phyloP scores from a whole-genome alignment of 768 basidiomycete genomes.

The Amanita phalloides region DNA sequence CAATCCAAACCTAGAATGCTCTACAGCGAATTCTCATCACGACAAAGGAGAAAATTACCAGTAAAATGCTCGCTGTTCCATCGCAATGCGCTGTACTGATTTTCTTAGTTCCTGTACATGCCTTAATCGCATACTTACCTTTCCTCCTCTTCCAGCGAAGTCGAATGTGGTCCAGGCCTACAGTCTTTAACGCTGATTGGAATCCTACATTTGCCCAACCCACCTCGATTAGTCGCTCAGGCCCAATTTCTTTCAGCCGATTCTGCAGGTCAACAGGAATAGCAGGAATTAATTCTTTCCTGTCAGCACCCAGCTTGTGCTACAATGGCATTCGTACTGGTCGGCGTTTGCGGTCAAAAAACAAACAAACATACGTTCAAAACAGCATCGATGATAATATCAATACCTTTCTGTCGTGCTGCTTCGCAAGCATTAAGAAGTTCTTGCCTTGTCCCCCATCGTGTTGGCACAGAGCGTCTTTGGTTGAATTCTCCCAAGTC shows the following conservation, averaged over 20 bases:
- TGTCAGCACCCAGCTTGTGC: constrained; percentile 84
- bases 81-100: constrained; percentile 56
- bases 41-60: constrained; percentile 28
- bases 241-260: constrained; percentile 50
- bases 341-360: neutral
- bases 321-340: constrained; percentile 16
- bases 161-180: constrained; percentile 85
- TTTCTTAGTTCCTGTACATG: neutral
- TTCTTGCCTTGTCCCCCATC: constrained; percentile 85
- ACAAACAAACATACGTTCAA: constrained; percentile 51
- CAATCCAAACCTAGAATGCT: constrained; percentile 61
- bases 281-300: constrained; percentile 55
- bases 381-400: constrained; percentile 79
- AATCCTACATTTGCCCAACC: constrained; percentile 4
- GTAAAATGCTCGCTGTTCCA: constrained; percentile 80
- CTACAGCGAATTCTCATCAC: neutral
- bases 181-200: neutral
- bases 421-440: constrained; percentile 55
- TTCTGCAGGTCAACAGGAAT: constrained; percentile 63
- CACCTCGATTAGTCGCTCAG: constrained; percentile 58
- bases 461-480: constrained; percentile 57
- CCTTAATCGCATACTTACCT: constrained; percentile 28
- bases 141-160: constrained; percentile 65
- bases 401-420: constrained; percentile 62
- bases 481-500: constrained; percentile 81